phyloP scores from a whole-genome alignment of 2,329 filamentous ascomycete species.

The Diplodia sapinea region DNA sequence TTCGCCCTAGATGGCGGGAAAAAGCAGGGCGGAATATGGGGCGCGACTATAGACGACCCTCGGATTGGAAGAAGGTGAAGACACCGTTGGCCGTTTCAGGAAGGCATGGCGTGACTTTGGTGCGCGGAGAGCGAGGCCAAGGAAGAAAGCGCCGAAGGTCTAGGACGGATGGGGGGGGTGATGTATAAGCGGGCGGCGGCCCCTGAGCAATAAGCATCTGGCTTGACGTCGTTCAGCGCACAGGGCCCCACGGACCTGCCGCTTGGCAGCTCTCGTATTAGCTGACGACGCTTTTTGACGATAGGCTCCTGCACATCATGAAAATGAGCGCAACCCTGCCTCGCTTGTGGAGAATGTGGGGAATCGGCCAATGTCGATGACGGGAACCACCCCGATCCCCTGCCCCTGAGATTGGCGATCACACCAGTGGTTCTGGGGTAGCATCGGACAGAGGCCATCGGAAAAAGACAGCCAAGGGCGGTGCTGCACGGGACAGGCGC shows the following conservation, averaged over 20 bases:
- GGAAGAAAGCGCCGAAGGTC: constrained; percentile 8
- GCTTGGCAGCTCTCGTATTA: constrained; percentile 23
- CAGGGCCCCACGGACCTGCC: constrained; percentile 14
- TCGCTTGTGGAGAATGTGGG: constrained; percentile 22
- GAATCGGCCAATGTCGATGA: constrained; percentile 18
- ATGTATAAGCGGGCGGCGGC: constrained; percentile 22
- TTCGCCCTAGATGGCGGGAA: constrained; percentile 6
- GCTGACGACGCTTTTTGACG: constrained; percentile 27
- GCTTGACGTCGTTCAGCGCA: constrained; percentile 8
- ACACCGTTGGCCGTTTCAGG: constrained; percentile 18
- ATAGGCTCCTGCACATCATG: constrained; percentile 28
- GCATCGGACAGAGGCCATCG: background rate
- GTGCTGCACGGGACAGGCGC: background rate
- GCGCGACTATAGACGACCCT: background rate
- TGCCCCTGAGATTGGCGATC: constrained; percentile 30
- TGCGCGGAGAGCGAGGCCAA: constrained; percentile 12
- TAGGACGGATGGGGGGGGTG: constrained; percentile 3
- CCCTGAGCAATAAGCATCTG: constrained; percentile 20
- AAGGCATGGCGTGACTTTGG: constrained; percentile 23
- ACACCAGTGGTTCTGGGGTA: constrained; percentile 18
- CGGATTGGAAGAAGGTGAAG: background rate
- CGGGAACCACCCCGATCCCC: constrained; percentile 20
- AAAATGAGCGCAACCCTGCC: constrained; percentile 11
- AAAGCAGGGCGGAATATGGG: constrained; percentile 8
- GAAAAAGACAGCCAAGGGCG: background rate